Evolutionary conservation across 2,329 filamentous ascomycete species (phyloP).

Genomic region (Trichoderma hamatum): DNA sequence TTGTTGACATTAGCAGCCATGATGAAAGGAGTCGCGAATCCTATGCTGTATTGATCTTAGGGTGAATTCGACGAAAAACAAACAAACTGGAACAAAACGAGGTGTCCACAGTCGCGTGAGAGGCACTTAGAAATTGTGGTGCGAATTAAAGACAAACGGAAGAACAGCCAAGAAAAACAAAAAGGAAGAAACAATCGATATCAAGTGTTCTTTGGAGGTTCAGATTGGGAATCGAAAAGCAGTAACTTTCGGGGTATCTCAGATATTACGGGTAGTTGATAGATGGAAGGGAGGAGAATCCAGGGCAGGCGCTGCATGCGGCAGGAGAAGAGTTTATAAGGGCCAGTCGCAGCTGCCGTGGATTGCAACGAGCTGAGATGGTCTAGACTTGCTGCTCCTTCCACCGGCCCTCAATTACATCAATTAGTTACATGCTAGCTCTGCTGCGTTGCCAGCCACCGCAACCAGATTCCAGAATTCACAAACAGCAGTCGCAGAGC

Average conservation of each 20-base stretch:
- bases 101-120: no score
- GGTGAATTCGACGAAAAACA: not conserved
- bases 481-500: conserved; percentile 2
- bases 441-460: not conserved
- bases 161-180: not conserved
- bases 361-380: not conserved
- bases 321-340: conserved; percentile 6
- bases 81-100: not conserved
- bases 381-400: conserved; percentile 6
- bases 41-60: not conserved
- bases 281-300: conserved; percentile 25
- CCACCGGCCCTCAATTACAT: not conserved
- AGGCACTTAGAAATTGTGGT: not conserved
- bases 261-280: not conserved
- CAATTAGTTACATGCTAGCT: not conserved
- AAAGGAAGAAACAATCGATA: not conserved
- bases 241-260: conserved; percentile 21
- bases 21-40: conserved; percentile 25
- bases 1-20: conserved; percentile 64
- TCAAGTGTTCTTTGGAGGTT: not conserved
- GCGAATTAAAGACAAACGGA: not conserved
- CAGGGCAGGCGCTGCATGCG: not conserved
- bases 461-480: not conserved
- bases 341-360: not conserved
- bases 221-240: not conserved